Percentiles rank a stretch among this genome's conserved stretches.
phyloP scores from a whole-genome alignment of 2,329 filamentous ascomycete species.

The Alternaria hordeiaustralica region DNA sequence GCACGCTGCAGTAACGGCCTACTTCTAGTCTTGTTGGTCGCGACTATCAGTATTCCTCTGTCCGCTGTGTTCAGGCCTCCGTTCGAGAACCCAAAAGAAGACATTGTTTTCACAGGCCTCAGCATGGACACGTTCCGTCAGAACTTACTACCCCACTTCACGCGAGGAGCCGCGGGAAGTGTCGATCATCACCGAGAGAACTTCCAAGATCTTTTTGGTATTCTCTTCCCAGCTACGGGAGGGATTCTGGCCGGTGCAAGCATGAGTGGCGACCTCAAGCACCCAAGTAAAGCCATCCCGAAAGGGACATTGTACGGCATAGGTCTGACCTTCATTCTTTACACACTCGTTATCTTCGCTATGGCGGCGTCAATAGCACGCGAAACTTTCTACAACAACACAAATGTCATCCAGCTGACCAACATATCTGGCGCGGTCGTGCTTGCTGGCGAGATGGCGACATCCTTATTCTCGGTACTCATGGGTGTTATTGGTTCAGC shows the following conservation, averaged over 20 bases:
- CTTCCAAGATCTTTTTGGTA: constrained; percentile 84
- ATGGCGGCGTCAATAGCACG: constrained; percentile 79
- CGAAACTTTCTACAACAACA: constrained; percentile 73
- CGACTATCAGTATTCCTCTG: constrained; percentile 81
- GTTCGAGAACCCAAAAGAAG: constrained; percentile 67
- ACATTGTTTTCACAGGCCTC: constrained; percentile 80
- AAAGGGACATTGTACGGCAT: constrained; percentile 83
- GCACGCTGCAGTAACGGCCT: constrained; percentile 80
- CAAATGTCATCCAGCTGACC: constrained; percentile 82
- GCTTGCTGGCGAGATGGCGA: constrained; percentile 81
- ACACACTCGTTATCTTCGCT: constrained; percentile 77
- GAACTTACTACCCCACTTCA: constrained; percentile 75
- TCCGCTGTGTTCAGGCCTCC: constrained; percentile 74
- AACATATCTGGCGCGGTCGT: constrained; percentile 77
- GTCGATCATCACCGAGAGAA: constrained; percentile 69
- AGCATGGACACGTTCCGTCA: constrained; percentile 71
- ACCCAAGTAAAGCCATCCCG: constrained; percentile 84
- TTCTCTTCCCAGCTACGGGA: constrained; percentile 77
- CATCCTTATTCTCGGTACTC: constrained; percentile 81
- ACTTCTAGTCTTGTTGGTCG: constrained; percentile 71
- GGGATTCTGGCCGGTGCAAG: constrained; percentile 74
- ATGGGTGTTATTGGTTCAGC: constrained; percentile 88
- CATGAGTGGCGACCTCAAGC: constrained; percentile 86
- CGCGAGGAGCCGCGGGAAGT: constrained; percentile 66
- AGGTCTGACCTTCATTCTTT: constrained; percentile 75